A percentile compares a stretch with the other conserved stretches of the same genome.
phyloP scores from a whole-genome alignment of 2,329 filamentous ascomycete species.

The Penicillium frequentans region DNA sequence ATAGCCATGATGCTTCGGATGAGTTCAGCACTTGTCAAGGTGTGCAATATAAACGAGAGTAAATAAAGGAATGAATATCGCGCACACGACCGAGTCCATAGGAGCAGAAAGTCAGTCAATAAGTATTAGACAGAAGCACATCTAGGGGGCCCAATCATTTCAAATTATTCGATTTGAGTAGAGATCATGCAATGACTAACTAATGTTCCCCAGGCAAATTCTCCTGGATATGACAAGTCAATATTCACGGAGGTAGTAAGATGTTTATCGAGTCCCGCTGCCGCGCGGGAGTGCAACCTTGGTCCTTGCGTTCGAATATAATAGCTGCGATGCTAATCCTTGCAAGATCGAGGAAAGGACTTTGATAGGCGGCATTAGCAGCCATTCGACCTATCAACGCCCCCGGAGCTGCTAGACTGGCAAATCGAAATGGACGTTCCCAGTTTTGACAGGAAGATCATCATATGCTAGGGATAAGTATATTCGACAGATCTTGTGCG shows the following conservation, averaged over 20 bases:
- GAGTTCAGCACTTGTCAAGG: background rate
- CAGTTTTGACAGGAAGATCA: background rate
- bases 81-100: background rate
- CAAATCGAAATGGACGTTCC: background rate
- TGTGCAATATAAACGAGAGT: background rate
- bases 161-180: background rate
- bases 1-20: background rate
- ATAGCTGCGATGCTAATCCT: background rate
- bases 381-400: background rate
- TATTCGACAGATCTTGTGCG: background rate
- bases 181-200: background rate
- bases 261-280: background rate
- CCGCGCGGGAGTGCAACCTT: background rate
- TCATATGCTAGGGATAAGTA: background rate
- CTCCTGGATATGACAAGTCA: background rate
- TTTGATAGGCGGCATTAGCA: background rate
- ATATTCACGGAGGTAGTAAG: background rate
- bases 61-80: background rate
- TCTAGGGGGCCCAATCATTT: background rate
- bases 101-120: background rate
- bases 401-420: background rate
- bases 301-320: background rate
- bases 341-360: background rate
- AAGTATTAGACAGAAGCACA: background rate
- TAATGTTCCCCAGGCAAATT: background rate